A percentile compares a stretch with the other conserved stretches of the same genome.
phyloP scores from a whole-genome alignment of 1,284 basidiomycete species.

The Sporisorium graminicola region DNA sequence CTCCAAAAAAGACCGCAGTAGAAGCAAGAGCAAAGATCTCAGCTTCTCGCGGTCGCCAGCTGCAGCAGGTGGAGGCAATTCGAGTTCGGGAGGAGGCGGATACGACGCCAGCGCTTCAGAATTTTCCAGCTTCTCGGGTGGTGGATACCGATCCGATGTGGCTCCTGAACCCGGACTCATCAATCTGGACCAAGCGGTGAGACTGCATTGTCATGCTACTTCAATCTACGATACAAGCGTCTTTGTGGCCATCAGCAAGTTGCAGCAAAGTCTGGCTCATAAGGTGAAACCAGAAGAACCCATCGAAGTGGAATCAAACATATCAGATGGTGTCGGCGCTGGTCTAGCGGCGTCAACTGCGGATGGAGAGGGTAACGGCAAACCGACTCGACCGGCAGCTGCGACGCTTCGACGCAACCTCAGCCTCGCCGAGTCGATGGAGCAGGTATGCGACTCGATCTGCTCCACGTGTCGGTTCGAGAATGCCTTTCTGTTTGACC shows the following conservation, averaged over 20 bases:
- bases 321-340: slow-evolving; percentile 1
- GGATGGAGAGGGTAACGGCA: slow-evolving; percentile 10
- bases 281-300: slow-evolving; percentile 81
- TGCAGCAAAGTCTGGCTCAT: slow-evolving; percentile 73
- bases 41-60: slow-evolving; percentile 46
- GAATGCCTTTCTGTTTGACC: slow-evolving; percentile 93
- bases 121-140: slow-evolving; percentile 50
- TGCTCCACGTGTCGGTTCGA: slow-evolving; percentile 83
- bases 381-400: slow-evolving; percentile 28
- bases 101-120: slow-evolving; percentile 54
- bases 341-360: slow-evolving; percentile 2
- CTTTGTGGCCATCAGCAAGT: slow-evolving; percentile 85
- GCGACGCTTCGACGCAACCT: slow-evolving; percentile 23
- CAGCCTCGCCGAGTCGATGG: slow-evolving; percentile 52
- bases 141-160: slow-evolving; percentile 37
- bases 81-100: slow-evolving; percentile 40
- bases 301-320: slow-evolving; percentile 73
- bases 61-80: slow-evolving; percentile 27
- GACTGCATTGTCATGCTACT: slow-evolving; percentile 80
- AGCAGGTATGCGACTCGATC: slow-evolving; percentile 54
- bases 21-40: slow-evolving; percentile 45
- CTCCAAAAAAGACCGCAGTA: slow-evolving; percentile 35
- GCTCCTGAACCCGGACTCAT: slow-evolving; percentile 47
- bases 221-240: slow-evolving; percentile 90
- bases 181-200: slow-evolving; percentile 62